Conservation (phyloP, 768 basidiomycete genomes). For the Phlebiopsis flavidoalba region DNA sequence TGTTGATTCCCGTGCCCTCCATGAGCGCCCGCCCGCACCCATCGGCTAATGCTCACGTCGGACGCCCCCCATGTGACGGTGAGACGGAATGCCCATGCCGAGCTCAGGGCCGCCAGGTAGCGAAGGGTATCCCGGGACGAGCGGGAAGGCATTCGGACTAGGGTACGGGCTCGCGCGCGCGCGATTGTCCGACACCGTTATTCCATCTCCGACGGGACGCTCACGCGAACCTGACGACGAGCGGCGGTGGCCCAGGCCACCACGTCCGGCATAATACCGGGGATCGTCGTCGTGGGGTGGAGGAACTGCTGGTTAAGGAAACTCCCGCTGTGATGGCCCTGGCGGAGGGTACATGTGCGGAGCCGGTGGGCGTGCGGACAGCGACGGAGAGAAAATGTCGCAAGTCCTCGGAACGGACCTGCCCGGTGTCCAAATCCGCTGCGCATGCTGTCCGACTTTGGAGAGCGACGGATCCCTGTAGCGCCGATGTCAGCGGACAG, state of each 20-base stretch:
- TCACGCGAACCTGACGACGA: slow-evolving; percentile 36
- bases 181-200: slow-evolving; percentile 17
- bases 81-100: slow-evolving; percentile 12
- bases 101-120: slow-evolving; percentile 25
- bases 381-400: slow-evolving; percentile 31
- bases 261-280: slow-evolving; percentile 25
- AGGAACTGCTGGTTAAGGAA: slow-evolving; percentile 39
- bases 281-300: slow-evolving; percentile 30
- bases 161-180: slow-evolving; percentile 59
- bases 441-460: slow-evolving; percentile 45
- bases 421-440: slow-evolving; percentile 34
- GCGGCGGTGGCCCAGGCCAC: slow-evolving; percentile 35
- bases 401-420: slow-evolving; percentile 62
- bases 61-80: slow-evolving; percentile 3
- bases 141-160: slow-evolving; percentile 61
- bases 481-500: slow-evolving; percentile 31
- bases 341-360: slow-evolving; percentile 20
- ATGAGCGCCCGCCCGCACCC: slow-evolving; percentile 12
- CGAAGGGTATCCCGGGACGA: slow-evolving; percentile 41
- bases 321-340: slow-evolving; percentile 35
- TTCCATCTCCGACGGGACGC: slow-evolving; percentile 19
- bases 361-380: slow-evolving; percentile 9
- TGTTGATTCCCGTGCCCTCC: slow-evolving; percentile 11
- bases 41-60: slow-evolving; percentile 15
- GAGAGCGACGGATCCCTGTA: slow-evolving; percentile 39